Evolutionary conservation across 228 moss, liverwort and hornwort species (phyloP).

Genomic region (Sphagnum magellanicum): DNA sequence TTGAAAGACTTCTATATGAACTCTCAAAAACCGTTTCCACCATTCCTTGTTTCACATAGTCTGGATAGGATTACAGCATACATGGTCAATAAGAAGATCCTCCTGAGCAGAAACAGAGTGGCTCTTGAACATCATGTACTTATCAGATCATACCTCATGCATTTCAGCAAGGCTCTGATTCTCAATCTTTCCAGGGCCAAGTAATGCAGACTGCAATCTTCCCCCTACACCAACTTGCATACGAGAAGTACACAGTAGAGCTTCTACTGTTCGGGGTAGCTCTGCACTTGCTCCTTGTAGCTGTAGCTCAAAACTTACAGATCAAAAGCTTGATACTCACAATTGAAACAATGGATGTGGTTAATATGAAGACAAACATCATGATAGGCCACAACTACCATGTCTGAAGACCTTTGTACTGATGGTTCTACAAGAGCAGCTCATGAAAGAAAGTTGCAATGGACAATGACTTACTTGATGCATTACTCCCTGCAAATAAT

Average conservation of each 20-base stretch:
- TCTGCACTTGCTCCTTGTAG: slow-evolving; percentile 85
- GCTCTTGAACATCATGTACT: background rate
- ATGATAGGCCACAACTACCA: background rate
- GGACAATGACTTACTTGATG: slow-evolving; percentile 47
- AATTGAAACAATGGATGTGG: background rate
- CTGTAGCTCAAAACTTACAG: slow-evolving; percentile 21
- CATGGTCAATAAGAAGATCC: background rate
- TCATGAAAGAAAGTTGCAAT: background rate
- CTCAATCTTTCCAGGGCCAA: slow-evolving; percentile 88
- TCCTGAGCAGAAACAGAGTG: background rate
- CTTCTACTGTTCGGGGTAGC: slow-evolving; percentile 76
- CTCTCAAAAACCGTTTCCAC: background rate
- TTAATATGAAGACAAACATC: background rate
- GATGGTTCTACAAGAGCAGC: background rate
- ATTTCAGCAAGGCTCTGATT: slow-evolving; percentile 78
- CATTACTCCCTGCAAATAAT: slow-evolving; percentile 61
- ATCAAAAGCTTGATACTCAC: background rate
- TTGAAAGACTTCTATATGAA: background rate
- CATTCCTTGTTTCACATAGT: background rate
- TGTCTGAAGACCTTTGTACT: background rate
- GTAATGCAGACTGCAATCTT: slow-evolving; percentile 46
- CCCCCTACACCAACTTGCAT: slow-evolving; percentile 89
- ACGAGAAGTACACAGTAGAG: slow-evolving; percentile 63
- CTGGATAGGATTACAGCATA: too few relatives aligned
- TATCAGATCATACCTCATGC: slow-evolving; percentile 31